Percentiles rank a stretch among this genome's conserved stretches.
Evolutionary conservation across 768 basidiomycete species (phyloP).

Genomic region (Mycena filopes): DNA sequence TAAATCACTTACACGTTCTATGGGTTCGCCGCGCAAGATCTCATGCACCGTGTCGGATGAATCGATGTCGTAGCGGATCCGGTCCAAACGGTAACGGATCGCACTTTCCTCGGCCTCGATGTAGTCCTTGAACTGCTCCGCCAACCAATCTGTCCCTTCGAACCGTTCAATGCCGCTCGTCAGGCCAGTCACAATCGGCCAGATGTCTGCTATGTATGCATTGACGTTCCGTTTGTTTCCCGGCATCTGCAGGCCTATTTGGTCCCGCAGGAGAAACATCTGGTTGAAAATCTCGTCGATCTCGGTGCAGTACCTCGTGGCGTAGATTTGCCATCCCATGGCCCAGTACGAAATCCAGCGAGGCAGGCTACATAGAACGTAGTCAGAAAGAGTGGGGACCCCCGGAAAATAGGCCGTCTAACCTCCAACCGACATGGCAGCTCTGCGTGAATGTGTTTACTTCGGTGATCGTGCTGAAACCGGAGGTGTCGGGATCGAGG

Average conservation of each 20-base stretch:
- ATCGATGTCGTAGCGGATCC: slow-evolving; percentile 23
- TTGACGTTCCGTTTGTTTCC: slow-evolving; percentile 33
- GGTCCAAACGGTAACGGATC: not conserved
- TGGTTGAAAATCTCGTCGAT: slow-evolving; percentile 18
- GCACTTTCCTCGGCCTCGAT: slow-evolving; percentile 12
- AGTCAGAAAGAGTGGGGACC: too few relatives aligned
- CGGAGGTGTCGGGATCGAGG: slow-evolving; percentile 4
- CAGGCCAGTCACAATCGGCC: slow-evolving; percentile 9
- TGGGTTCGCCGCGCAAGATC: not conserved
- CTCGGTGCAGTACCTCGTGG: slow-evolving; percentile 20
- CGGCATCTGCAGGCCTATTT: slow-evolving; percentile 14
- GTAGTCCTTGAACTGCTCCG: slow-evolving; percentile 16
- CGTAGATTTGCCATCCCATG: slow-evolving; percentile 23
- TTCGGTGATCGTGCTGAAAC: slow-evolving; percentile 8
- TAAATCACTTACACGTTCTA: slow-evolving; percentile 18
- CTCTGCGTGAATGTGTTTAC: slow-evolving; percentile 16
- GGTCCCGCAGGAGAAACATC: slow-evolving; percentile 6
- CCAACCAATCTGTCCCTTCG: slow-evolving; percentile 9
- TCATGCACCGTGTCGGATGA: slow-evolving; percentile 1
- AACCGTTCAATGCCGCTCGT: slow-evolving; percentile 11
- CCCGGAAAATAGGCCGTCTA: not conserved
- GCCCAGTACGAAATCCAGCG: slow-evolving; percentile 24
- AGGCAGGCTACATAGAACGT: slow-evolving; percentile 12
- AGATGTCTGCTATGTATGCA: slow-evolving; percentile 15
- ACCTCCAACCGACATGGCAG: slow-evolving; percentile 16